Percentiles rank a stretch among this genome's conserved stretches.
phyloP scores from a whole-genome alignment of 495 filamentous ascomycete genomes.

The Friedmanniomyces simplex region DNA sequence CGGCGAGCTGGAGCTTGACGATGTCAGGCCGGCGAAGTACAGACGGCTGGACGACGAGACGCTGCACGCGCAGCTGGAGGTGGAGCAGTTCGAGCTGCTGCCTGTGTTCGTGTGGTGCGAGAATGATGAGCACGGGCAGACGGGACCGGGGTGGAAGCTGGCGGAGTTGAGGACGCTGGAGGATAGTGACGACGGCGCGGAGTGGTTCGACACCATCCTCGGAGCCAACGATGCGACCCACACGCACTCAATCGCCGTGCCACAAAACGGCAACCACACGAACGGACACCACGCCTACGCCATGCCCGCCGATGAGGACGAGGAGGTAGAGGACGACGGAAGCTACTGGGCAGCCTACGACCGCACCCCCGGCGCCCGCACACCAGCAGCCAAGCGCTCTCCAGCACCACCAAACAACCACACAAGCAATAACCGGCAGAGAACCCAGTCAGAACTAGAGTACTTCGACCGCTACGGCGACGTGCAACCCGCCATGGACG shows the following conservation, averaged over 20 bases:
- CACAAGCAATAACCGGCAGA: slow-evolving; percentile 28
- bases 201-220: slow-evolving; percentile 43
- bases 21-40: slow-evolving; percentile 54
- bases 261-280: slow-evolving; percentile 18
- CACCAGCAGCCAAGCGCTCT: slow-evolving; percentile 52
- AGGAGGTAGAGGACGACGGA: slow-evolving; percentile 62
- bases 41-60: slow-evolving; percentile 77
- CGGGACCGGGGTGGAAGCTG: slow-evolving; percentile 67
- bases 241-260: slow-evolving; percentile 16
- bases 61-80: slow-evolving; percentile 54
- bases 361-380: slow-evolving; percentile 58
- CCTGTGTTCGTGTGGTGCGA: slow-evolving; percentile 58
- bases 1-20: slow-evolving; percentile 73
- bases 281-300: slow-evolving; percentile 2
- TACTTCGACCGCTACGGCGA: slow-evolving; percentile 83
- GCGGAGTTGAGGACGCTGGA: slow-evolving; percentile 63
- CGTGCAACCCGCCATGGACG: slow-evolving; percentile 86
- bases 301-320: slow-evolving; percentile 34
- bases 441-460: slow-evolving; percentile 48
- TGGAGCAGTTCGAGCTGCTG: slow-evolving; percentile 34
- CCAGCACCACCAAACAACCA: slow-evolving; percentile 28
- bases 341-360: slow-evolving; percentile 95
- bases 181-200: slow-evolving; percentile 30
- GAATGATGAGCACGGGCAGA: slow-evolving; percentile 52
- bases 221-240: slow-evolving; percentile 44